Evolutionary conservation across 169 alveolate species (phyloP).

Genomic region (Cryptosporidium bovis): DNA sequence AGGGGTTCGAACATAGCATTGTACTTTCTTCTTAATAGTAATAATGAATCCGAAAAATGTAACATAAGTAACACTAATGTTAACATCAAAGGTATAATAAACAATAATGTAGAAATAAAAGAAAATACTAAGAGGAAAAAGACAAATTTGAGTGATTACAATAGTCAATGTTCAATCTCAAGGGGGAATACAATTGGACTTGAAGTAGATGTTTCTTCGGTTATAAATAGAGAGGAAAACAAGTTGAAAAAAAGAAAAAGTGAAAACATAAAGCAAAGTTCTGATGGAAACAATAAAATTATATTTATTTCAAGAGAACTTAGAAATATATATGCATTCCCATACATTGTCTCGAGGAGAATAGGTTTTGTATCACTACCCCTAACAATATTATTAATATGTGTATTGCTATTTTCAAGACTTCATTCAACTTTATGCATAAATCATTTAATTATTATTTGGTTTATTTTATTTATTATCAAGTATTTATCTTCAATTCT

Average conservation of each 20-base stretch:
- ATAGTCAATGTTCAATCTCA: conserved; percentile 14
- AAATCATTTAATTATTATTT: conserved; percentile 47
- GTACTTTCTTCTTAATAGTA: conserved; percentile 6
- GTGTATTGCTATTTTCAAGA: conserved; percentile 46
- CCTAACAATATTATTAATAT: conserved; percentile 48
- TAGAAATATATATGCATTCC: conserved; percentile 64
- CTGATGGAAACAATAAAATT: background rate
- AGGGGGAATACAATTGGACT: conserved; percentile 60
- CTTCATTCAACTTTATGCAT: conserved; percentile 47
- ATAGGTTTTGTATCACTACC: conserved; percentile 71
- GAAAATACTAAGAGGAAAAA: background rate
- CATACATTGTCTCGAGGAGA: conserved; percentile 63
- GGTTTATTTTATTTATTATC: conserved; percentile 39
- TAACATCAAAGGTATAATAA: background rate
- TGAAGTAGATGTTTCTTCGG: conserved; percentile 57
- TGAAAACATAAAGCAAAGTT: background rate
- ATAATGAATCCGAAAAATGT: conserved; percentile 1
- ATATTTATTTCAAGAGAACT: conserved; percentile 50
- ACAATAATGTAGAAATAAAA: background rate
- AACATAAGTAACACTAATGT: background rate
- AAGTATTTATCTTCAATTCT: conserved; percentile 49
- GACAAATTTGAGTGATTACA: background rate
- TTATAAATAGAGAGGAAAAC: conserved; percentile 29
- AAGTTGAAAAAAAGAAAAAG: conserved; percentile 17
- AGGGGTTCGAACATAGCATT: conserved; percentile 64